Evolutionary conservation across 805 yeast species (phyloP).

Genomic region (Saccharomycopsis microspora): DNA sequence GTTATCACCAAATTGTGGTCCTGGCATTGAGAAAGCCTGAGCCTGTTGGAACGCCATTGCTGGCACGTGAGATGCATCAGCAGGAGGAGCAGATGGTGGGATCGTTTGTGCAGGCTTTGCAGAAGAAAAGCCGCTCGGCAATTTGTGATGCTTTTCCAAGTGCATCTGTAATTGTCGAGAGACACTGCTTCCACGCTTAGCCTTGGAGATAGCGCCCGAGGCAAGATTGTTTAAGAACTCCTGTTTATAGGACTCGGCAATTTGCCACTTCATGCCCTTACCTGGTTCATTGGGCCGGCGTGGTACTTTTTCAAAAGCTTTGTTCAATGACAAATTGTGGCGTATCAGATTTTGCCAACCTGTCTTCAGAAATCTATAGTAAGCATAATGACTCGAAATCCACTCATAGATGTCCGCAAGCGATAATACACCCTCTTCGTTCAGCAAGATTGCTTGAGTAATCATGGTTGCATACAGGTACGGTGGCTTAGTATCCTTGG

Average conservation of each 20-base stretch:
- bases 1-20: constrained; percentile 10
- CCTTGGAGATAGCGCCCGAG: constrained; percentile 62
- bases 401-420: constrained; percentile 86
- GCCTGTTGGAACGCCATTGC: constrained; percentile 15
- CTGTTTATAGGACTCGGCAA: constrained; percentile 69
- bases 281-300: constrained; percentile 95
- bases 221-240: constrained; percentile 77
- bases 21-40: constrained; percentile 10
- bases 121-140: constrained; percentile 22
- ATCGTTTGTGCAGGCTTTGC: neutral
- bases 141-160: constrained; percentile 34
- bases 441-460: constrained; percentile 89
- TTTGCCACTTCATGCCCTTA: constrained; percentile 99
- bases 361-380: constrained; percentile 80
- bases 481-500: constrained; percentile 92
- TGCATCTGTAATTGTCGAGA: constrained; percentile 72
- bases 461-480: constrained; percentile 97
- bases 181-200: constrained; percentile 71
- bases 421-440: constrained; percentile 78
- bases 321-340: constrained; percentile 81
- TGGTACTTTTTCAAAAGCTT: constrained; percentile 96
- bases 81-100: neutral
- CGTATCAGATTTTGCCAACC: constrained; percentile 98
- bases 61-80: constrained; percentile 7
- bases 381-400: constrained; percentile 82